Conservation (phyloP, 257 asterid genomes). For the Capsicum pubescens region DNA sequence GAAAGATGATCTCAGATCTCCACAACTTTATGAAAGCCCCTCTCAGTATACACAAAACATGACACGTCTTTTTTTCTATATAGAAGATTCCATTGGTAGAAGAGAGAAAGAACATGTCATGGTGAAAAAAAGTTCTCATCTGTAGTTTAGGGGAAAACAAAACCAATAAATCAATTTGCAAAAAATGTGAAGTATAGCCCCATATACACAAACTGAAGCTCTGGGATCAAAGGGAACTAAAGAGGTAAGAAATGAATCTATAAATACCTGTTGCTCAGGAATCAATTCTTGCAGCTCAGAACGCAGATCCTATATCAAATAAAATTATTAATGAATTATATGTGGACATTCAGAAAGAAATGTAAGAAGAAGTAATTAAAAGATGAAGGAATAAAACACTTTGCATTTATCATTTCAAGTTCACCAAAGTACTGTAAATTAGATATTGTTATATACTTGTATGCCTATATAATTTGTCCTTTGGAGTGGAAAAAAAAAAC, state of each 20-base stretch:
- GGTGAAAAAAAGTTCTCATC: neutral
- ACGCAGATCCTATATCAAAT: constrained; percentile 61
- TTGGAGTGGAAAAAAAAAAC: neutral
- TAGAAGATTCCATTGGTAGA: neutral
- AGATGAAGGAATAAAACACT: constrained; percentile 7
- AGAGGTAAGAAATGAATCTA: neutral
- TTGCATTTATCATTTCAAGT: constrained; percentile 25
- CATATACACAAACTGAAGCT: neutral
- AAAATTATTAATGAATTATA: constrained; percentile 5
- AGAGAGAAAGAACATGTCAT: neutral
- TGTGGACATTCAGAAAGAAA: constrained; percentile 12
- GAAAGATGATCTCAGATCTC: constrained; percentile 16
- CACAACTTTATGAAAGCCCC: neutral
- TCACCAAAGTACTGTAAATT: neutral
- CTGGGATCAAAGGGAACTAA: neutral
- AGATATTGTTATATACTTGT: neutral
- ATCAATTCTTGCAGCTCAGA: constrained; percentile 85
- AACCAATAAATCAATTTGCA: neutral
- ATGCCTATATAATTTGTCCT: constrained; percentile 13
- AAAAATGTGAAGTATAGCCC: constrained; percentile 23
- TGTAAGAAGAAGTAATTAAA: constrained; percentile 24
- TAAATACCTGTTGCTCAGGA: constrained; percentile 80
- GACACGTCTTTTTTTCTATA: neutral
- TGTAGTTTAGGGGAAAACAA: neutral
- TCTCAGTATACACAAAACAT: constrained; percentile 1